Percentiles rank a stretch among this genome's conserved stretches.
These are phyloP conservation scores for Torrubiella hemipterigena DNA, from an alignment of 2,329 filamentous ascomycete genomes.

Conservation along the genomic window DNA sequence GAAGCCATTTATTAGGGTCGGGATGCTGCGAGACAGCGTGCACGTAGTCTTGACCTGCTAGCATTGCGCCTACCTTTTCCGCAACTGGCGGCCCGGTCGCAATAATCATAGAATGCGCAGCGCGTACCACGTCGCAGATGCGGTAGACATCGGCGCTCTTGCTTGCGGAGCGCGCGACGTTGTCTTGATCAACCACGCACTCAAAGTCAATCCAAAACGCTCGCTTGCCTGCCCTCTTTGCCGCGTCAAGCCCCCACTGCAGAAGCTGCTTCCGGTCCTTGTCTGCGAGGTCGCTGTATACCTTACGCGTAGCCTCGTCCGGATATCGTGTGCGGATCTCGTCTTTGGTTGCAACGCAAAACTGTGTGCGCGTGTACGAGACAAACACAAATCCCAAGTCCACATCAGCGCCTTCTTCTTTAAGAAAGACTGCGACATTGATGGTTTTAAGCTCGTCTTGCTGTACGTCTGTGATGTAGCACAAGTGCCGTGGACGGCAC, in stretches of 20 bases:
- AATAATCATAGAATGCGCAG: conserved; percentile 26
- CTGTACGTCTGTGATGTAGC: conserved; percentile 11
- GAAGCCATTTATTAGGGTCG: conserved; percentile 13
- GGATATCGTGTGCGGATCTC: conserved; percentile 9
- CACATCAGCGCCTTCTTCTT: conserved; percentile 10
- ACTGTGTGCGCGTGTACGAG: conserved; percentile 27
- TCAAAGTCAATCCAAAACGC: conserved; percentile 31
- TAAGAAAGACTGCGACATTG: conserved; percentile 13
- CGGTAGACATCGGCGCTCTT: conserved; percentile 21
- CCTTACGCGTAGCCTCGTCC: conserved; percentile 9
- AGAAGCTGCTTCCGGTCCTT: conserved; percentile 16
- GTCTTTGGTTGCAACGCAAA: conserved; percentile 14
- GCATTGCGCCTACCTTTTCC: conserved; percentile 9
- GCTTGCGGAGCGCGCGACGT: conserved; percentile 15
- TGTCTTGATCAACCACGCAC: conserved; percentile 23
- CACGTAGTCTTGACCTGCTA: conserved; percentile 11
- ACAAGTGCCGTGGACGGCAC: conserved; percentile 10
- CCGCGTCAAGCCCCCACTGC: conserved; percentile 23
- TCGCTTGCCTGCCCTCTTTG: conserved; percentile 19
- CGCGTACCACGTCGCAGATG: conserved; percentile 32
- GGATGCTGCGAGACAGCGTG: conserved; percentile 10
- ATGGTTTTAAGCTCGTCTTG: conserved; percentile 8
- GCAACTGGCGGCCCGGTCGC: conserved; percentile 17
- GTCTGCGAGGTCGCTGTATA: conserved; percentile 9
- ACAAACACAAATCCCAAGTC: conserved; percentile 24